phyloP scores from a whole-genome alignment of 2,329 filamentous ascomycete species.

The Leptographium flavum region DNA sequence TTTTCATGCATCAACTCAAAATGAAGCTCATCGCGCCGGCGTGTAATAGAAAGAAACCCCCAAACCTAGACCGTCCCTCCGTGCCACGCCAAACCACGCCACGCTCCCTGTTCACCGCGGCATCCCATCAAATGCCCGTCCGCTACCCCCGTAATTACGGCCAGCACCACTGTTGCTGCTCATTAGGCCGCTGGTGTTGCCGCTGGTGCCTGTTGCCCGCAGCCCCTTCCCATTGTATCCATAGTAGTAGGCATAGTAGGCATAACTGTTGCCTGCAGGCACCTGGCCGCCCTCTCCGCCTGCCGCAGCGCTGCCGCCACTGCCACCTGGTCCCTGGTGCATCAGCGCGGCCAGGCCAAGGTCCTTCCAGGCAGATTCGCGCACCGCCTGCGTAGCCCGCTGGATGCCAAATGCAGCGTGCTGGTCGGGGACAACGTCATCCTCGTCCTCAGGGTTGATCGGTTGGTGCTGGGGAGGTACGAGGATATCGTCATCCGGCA shows the following conservation, averaged over 20 bases:
- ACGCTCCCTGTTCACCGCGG: background rate
- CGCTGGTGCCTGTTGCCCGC: background rate
- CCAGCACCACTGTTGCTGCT: slow-evolving; percentile 7
- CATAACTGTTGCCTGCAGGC: slow-evolving; percentile 17
- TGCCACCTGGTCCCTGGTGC: slow-evolving; percentile 40
- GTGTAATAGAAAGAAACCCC: background rate
- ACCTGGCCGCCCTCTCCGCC: slow-evolving; percentile 4
- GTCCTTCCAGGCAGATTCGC: slow-evolving; percentile 67
- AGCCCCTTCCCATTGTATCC: slow-evolving; percentile 10
- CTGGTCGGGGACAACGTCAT: slow-evolving; percentile 78
- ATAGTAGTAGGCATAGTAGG: slow-evolving; percentile 14
- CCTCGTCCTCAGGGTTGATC: slow-evolving; percentile 76
- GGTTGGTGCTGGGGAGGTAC: slow-evolving; percentile 70
- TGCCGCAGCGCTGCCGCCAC: slow-evolving; percentile 3
- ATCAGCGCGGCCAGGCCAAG: slow-evolving; percentile 59
- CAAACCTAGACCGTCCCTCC: background rate
- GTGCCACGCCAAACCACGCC: background rate
- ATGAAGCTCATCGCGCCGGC: background rate
- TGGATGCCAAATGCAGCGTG: slow-evolving; percentile 80
- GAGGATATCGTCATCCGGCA: slow-evolving; percentile 67
- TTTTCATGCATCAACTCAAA: background rate
- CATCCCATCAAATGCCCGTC: slow-evolving; percentile 4
- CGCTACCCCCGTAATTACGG: slow-evolving; percentile 6
- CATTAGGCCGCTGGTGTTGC: slow-evolving; percentile 1
- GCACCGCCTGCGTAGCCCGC: slow-evolving; percentile 57